Evolutionary conservation across 805 yeast species (phyloP), one percentile per base, ranked within the genome.

Genomic region (Yarrowia sp.): DNA sequence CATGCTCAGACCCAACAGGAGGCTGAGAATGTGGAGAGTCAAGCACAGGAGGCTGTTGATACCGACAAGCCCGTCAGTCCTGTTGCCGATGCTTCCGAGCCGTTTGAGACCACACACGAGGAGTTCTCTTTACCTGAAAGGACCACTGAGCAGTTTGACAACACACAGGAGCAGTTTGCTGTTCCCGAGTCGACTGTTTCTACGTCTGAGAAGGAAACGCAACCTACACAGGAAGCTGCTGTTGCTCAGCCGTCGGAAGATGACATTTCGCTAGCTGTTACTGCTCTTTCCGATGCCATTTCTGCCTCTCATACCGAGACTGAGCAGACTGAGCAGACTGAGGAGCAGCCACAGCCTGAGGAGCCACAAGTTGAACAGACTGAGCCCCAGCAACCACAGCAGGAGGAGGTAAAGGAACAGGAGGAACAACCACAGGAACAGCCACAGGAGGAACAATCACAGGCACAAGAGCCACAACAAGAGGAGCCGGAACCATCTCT

Each of bases 221-320:
- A 22, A 22, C 28, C 28, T 22, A 22, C 28, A 5, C 28, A 22
- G 5, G 28, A 22, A 22, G 28, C 55, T 3, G 41, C 55, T 1
- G 41, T 35, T 13, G 55, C 55, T 11, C 55, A 48, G 41, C 60
- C 60, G 10, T 28, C 45, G 28, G 61, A 55, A 41, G 47, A 38
- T 11, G 61, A 55, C 15, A 55, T 55, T 41, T 55, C 61, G 28
- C n/a, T 31, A n/a, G 61, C 61, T 4, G 61, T 55, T 17, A 39
- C 31, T 4, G 61, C 61, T 32, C 61, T 55, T 17, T 41, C 47
- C 13, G 38, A 55, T 38, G 61, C 61, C 3, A 55, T 55, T 36
- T 51, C 58, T 15, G 58, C 58, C 5, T 38, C 55, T 6, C 17
- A 48, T 14, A 17, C 50, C 36, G 17, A 31, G 18, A 45, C 36